Conservation (phyloP, 164 flowering plant genomes). For the Santalum album region DNA sequence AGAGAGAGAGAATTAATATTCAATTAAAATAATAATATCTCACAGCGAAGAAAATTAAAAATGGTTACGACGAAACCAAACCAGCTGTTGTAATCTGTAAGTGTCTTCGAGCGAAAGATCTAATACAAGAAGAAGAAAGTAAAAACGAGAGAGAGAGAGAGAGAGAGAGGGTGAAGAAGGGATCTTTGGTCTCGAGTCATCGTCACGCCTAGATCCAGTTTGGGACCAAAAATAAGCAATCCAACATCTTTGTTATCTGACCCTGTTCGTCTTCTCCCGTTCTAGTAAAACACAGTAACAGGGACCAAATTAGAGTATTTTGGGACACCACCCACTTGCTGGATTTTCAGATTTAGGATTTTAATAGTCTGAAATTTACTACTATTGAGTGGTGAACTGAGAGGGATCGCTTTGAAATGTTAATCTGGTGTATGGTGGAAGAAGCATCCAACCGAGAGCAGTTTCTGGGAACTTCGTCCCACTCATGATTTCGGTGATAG, state of each 20-base stretch:
- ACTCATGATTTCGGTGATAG: conserved; percentile 12
- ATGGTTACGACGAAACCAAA: no score
- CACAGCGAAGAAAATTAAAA: no score
- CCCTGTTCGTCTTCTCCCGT: background rate
- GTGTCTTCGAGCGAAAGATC: no score
- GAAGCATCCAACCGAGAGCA: conserved; percentile 7
- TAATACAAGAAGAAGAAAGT: background rate
- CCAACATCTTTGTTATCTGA: conserved; percentile 6
- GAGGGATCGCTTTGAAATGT: background rate
- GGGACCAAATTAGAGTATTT: background rate
- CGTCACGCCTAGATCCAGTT: conserved; percentile 20
- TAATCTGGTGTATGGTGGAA: conserved; percentile 1
- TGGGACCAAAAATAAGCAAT: conserved; percentile 1
- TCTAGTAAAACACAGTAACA: background rate
- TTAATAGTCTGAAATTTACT: background rate
- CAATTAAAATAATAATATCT: no score
- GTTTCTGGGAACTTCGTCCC: conserved; percentile 19
- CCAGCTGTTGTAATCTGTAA: no score
- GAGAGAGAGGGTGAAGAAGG: background rate
- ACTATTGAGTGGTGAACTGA: background rate
- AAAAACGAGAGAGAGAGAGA: background rate
- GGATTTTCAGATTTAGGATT: background rate
- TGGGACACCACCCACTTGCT: background rate
- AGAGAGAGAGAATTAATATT: no score
- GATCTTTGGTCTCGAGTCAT: conserved; percentile 17